Base-by-base conservation (phyloP, 2,329 filamentous ascomycete genomes). In the Ascochyta lentis region DNA sequence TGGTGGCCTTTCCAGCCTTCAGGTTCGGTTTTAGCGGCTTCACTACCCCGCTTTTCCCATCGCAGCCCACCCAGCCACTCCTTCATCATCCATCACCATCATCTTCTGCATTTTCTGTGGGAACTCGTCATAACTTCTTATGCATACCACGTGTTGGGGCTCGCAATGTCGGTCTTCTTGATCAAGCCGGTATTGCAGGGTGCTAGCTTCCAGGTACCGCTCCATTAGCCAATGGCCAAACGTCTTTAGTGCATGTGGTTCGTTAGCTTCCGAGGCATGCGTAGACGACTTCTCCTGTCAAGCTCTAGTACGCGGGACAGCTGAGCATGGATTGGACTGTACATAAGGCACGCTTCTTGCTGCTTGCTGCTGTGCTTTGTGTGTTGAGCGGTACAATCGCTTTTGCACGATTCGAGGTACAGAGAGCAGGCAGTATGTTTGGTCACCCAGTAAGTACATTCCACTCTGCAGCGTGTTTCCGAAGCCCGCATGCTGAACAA, bases 261-360 rank as follows among this genome's bases (percentile, higher is more conserved):
- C 41, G 8, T 26, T 55, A 50, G 52, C 52, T 41, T 49, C 52
- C 46, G 52, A 49, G 52, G 46, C 41, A 45, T 41, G 35, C 43
- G 34, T 53, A 23, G 53, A 52, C 35, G 46, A 51, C 40, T 41
- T 50, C 43, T 45, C 49, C 46, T 41, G 40, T 51, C 49, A 29
- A 45, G 54, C 24, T 42, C 29, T 63, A 57, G 56, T 39, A 59
- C 53, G 39, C 53, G 41, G 35, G 10, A 52, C 22, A 22, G n/a
- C 19, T 37, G 37, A 22, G 31, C 51, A 60, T 54, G 57, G 52
- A 49, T 27, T 10, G 22, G n/a, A 52, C 16, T 3, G 10, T 59
- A 61, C 52, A 56, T 65, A 64, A 58, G 46, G 6, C 38, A 24
- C 45, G 52, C 24, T 43, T 46, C 38, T 39, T 61, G 58, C 40